phyloP scores from a whole-genome alignment of 1,139 yeast genomes.

The Taphrina communis region DNA sequence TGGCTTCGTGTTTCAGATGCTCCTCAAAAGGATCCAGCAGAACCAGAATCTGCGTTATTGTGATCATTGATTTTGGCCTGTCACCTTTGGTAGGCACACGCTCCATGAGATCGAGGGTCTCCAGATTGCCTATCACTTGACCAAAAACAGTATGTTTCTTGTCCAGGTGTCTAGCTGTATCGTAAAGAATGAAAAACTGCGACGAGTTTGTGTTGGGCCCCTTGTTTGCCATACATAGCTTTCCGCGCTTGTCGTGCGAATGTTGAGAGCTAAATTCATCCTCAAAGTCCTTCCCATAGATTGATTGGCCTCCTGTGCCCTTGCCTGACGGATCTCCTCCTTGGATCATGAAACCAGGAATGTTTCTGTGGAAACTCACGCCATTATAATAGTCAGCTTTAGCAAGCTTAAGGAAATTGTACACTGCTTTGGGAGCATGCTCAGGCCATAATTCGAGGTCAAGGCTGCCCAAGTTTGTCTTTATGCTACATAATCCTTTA shows the following conservation, averaged over 20 bases:
- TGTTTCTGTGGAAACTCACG: conserved; percentile 58
- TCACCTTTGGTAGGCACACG: conserved; percentile 49
- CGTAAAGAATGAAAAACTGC: conserved; percentile 80
- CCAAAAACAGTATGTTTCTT: conserved; percentile 85
- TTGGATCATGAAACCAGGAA: conserved; percentile 60
- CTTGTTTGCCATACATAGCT: conserved; percentile 78
- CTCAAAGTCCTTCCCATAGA: conserved; percentile 53
- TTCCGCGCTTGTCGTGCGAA: conserved; percentile 80
- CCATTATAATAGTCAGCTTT: conserved; percentile 55
- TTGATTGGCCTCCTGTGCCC: conserved; percentile 56
- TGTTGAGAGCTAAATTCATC: conserved; percentile 68
- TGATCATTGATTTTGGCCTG: conserved; percentile 53
- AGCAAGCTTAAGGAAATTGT: conserved; percentile 56
- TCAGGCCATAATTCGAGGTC: conserved; percentile 53
- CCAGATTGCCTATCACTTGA: conserved; percentile 74
- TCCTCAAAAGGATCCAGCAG: conserved; percentile 78
- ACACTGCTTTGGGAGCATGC: conserved; percentile 57
- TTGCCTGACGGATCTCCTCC: conserved; percentile 62
- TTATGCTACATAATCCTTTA: conserved; percentile 52
- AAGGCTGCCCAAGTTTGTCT: conserved; percentile 51
- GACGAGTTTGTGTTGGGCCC: conserved; percentile 70
- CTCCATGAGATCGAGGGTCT: conserved; percentile 76
- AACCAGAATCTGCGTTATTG: conserved; percentile 64
- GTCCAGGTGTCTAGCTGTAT: conserved; percentile 71
- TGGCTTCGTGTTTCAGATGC: conserved; percentile 48